Evolutionary conservation across 148 eudicot species (phyloP), one percentile per base, ranked within the genome.

Genomic region (Arbutus unedo): DNA sequence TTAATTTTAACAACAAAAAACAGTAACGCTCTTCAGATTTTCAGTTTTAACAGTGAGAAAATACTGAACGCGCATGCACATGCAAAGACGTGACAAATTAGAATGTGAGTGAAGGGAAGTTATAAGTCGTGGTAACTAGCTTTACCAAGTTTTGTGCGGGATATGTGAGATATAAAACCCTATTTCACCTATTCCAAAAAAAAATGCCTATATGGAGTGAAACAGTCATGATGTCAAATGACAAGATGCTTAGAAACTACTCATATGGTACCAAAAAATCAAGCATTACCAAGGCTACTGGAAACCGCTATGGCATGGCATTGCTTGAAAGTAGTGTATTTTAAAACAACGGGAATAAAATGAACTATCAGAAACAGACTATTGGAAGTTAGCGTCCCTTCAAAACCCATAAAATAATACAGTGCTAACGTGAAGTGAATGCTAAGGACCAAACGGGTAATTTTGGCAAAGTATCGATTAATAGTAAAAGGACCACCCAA

Each of bases 151-250:
- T 31, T 54, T 3, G 79, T 19, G 54, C 0, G 64, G 31, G 79
- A 50, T 31, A 64, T 8, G 8, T 19, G 14, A 76, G 19, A 51
- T 76, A 54, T 53, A 25, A 53, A 76, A 76, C 6, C 79, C 45
- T 15, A 51, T 25, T 31, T 4, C 79, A 51, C 45, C 79, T 49
- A 51, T 49, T 74, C 77, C 25, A n/a, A 74, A 21, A 8, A 49
- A 3, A 49, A 49, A 74, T 74, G 77, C 55, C 15, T 74, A 9
- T 31, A 11, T 13, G 8, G 21, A 49, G 13, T 21, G 41, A n/a
- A 49, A 55, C 21, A 74, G 49, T 48, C 55, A 74, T 21, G 18
- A 23, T 68, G 73, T 38, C 73, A 68, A 68, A 68, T 68, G 73
- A 25, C 76, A 18, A 73, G 23, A 73, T 45, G 9, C 31, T 18